A percentile compares a stretch with the other conserved stretches of the same genome.
phyloP scores from a whole-genome alignment of 306 rosid genomes.

The Vigna unguiculata region DNA sequence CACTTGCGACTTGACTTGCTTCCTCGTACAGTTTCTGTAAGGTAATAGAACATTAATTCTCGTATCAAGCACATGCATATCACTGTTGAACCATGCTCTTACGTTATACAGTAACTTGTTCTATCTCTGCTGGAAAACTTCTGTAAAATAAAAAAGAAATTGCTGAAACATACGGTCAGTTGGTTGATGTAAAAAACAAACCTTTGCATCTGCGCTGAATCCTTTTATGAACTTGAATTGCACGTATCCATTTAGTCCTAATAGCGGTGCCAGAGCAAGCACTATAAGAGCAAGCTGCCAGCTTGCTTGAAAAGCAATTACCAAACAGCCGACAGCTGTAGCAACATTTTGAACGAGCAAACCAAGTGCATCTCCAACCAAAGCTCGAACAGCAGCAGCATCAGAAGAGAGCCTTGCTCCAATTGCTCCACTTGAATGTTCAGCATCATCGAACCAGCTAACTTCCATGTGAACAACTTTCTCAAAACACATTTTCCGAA shows the following conservation, averaged over 20 bases:
- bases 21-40: conserved; percentile 64
- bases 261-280: conserved; percentile 57
- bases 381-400: conserved; percentile 61
- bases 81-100: conserved; percentile 15
- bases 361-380: conserved; percentile 71
- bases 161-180: background rate
- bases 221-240: conserved; percentile 57
- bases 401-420: conserved; percentile 68
- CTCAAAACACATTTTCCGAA: conserved; percentile 57
- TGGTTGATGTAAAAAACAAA: conserved; percentile 37
- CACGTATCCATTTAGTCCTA: conserved; percentile 50
- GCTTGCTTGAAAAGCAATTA: conserved; percentile 57
- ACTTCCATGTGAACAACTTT: conserved; percentile 63
- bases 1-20: conserved; percentile 74
- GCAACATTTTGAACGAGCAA: conserved; percentile 60
- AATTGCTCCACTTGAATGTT: conserved; percentile 59
- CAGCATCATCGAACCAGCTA: conserved; percentile 79
- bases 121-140: too few species aligned
- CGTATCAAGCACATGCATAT: conserved; percentile 13
- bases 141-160: too few species aligned
- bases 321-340: conserved; percentile 49
- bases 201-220: conserved; percentile 67
- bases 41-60: conserved; percentile 13
- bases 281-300: conserved; percentile 62
- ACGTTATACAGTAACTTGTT: background rate